Evolutionary conservation across 2,329 filamentous ascomycete genomes (phyloP), one percentile per base, ranked within the genome.

Genomic region (Fusarium staphyleae): DNA sequence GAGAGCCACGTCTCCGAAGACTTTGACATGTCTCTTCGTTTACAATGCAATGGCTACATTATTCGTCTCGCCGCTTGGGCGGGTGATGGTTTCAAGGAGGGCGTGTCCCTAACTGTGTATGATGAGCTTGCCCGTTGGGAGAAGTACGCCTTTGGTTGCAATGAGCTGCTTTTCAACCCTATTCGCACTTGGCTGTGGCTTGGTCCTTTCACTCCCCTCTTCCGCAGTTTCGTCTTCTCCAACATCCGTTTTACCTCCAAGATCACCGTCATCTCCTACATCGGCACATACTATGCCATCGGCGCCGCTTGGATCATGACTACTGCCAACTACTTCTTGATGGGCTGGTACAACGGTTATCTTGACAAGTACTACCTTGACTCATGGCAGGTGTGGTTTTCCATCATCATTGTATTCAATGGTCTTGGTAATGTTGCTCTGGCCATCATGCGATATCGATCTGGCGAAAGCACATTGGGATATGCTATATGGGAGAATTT

Each of bases 61-160:
- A 87, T 90, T 63, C 87, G 89, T 24, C 78, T 91, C 18, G 88
- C 86, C 8, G 84, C 87, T 15, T 92, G 89, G 81, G 86, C 86
- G 6, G 86, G 86, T 30, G 85, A 88, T n/a, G 88, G 86, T 41
- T 92, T 91, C 78, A 88, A 91, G 70, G 90, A 93, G 70, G 90
- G 90, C 60, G 90, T 93, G 47, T 93, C 90, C 2, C 78, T 93
- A 50, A 93, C 90, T 1, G 89, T 93, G 9, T 92, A 93, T 69
- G 90, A 93, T 72, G 90, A 93, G 72, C 79, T 93, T 54, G 87
- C 89, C 2, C 87, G 90, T 51, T 93, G 90, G 90, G 90, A 93
- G 69, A 93, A 93, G 74, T 92, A 92, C 70, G 90, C 90, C 3
- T 93, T 91, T 66, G 89, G 90, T 30, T 93, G 90, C 74, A 90